A percentile compares a stretch with the other conserved stretches of the same genome.
Conservation (phyloP, 2,329 filamentous ascomycete genomes). For the Ophiostoma triangulosporum region DNA sequence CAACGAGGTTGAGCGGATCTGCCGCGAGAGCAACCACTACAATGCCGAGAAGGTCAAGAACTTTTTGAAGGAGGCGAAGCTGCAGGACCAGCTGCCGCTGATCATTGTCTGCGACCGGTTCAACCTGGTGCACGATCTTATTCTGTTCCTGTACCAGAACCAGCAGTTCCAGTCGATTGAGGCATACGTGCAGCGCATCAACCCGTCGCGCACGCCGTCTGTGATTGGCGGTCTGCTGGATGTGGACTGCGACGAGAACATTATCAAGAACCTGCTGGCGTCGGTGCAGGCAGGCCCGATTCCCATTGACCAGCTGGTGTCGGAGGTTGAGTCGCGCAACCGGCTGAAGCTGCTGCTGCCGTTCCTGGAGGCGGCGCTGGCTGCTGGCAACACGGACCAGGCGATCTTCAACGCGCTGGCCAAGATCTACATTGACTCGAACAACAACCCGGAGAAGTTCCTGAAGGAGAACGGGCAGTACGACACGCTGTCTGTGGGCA, state of each 20-base stretch:
- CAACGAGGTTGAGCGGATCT: constrained; percentile 93
- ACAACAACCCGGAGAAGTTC: constrained; percentile 97
- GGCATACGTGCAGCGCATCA: constrained; percentile 93
- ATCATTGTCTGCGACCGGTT: constrained; percentile 99
- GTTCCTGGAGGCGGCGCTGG: constrained; percentile 86
- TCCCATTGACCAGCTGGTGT: constrained; percentile 86
- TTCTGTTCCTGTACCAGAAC: constrained; percentile 95
- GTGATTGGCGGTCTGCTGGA: constrained; percentile 89
- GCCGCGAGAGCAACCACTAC: constrained; percentile 80
- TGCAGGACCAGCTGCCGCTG: constrained; percentile 84
- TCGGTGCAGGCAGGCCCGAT: constrained; percentile 77
- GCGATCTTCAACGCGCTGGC: constrained; percentile 94
- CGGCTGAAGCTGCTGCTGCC: constrained; percentile 88
- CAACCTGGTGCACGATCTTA: constrained; percentile 94
- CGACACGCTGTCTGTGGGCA: constrained; percentile 80
- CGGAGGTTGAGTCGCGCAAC: constrained; percentile 91
- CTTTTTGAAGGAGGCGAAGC: constrained; percentile 90
- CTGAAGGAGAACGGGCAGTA: constrained; percentile 96
- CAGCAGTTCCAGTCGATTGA: constrained; percentile 99
- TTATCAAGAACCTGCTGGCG: constrained; percentile 82
- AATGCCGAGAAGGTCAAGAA: constrained; percentile 97
- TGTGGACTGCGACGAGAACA: constrained; percentile 90
- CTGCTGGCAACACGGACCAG: constrained; percentile 85
- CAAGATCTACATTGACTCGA: constrained; percentile 98
- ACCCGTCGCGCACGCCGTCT: constrained; percentile 77